A percentile compares a stretch with the other conserved stretches of the same genome.
These are phyloP conservation scores for Discostella pseudostelligera DNA, from an alignment of 108 stramenopile genomes.

Conservation along the genomic window DNA sequence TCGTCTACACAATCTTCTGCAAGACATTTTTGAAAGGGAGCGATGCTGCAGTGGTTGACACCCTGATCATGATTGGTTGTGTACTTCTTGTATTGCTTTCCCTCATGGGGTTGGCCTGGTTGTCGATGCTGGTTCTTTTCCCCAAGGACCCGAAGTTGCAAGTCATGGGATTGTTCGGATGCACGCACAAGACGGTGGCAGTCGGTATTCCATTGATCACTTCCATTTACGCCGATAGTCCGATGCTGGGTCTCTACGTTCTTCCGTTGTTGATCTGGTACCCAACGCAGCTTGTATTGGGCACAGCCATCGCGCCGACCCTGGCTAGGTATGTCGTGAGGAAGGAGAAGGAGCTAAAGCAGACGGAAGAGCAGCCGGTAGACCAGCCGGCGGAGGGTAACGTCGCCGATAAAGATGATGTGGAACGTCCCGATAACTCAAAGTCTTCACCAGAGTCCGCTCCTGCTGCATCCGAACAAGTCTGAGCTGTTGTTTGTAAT, in stretches of 20 bases:
- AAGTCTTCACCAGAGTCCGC: too few species aligned
- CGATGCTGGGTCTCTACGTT: slow-evolving; percentile 54
- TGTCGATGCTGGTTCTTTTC: slow-evolving; percentile 41
- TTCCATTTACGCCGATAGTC: slow-evolving; percentile 58
- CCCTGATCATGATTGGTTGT: slow-evolving; percentile 53
- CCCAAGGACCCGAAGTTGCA: slow-evolving; percentile 43
- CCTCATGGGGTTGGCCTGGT: slow-evolving; percentile 59
- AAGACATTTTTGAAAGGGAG: slow-evolving; percentile 46
- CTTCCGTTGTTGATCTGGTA: slow-evolving; percentile 77
- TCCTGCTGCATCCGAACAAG: too few species aligned
- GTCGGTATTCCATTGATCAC: slow-evolving; percentile 73
- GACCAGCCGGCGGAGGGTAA: too few species aligned
- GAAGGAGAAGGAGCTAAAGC: slow-evolving; percentile 25
- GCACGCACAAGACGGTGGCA: slow-evolving; percentile 67
- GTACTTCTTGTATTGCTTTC: slow-evolving; percentile 37
- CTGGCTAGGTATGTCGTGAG: slow-evolving; percentile 48
- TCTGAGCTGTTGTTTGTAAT: too few species aligned
- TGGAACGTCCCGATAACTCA: too few species aligned
- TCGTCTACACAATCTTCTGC: slow-evolving; percentile 71
- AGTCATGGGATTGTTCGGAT: slow-evolving; percentile 69
- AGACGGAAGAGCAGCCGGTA: not conserved
- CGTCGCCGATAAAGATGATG: too few species aligned
- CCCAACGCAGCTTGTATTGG: slow-evolving; percentile 62
- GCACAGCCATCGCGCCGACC: slow-evolving; percentile 48
- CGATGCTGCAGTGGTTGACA: slow-evolving; percentile 30